Conservation (phyloP, 2,329 filamentous ascomycete species). For the Esteya vermicola region DNA sequence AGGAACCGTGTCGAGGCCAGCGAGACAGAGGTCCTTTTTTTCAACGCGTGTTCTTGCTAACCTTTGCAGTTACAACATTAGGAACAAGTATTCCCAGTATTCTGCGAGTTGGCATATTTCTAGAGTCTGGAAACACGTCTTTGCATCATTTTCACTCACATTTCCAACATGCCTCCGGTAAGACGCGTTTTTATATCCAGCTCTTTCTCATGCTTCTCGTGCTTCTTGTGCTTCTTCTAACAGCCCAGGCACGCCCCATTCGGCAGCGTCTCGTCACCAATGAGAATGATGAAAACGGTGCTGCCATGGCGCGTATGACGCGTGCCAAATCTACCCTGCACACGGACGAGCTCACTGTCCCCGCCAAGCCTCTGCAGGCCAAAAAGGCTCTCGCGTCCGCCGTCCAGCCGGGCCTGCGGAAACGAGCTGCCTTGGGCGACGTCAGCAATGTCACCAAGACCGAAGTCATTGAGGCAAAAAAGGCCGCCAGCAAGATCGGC, state of each 20-base stretch:
- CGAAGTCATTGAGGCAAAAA: constrained; percentile 60
- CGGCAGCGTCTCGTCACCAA: constrained; percentile 67
- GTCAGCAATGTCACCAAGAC: constrained; percentile 88
- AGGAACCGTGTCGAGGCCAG: not conserved
- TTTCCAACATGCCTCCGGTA: constrained; percentile 10
- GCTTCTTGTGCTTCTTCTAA: too few relatives aligned
- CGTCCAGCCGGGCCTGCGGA: constrained; percentile 34
- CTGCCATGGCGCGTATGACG: constrained; percentile 69
- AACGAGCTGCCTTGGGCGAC: constrained; percentile 78
- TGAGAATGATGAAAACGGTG: constrained; percentile 86
- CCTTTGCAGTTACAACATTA: not conserved
- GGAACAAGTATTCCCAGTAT: not conserved
- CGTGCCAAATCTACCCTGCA: constrained; percentile 73
- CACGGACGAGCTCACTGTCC: constrained; percentile 45
- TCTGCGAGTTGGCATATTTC: not conserved
- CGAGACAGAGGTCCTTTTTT: not conserved
- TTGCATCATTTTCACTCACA: not conserved
- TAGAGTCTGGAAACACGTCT: not conserved
- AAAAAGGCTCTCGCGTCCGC: constrained; percentile 47
- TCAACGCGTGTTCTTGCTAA: constrained; percentile 1
- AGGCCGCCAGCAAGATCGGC: constrained; percentile 50
- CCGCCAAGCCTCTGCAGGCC: constrained; percentile 48
- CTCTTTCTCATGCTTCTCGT: too few relatives aligned
- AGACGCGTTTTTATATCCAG: constrained; percentile 1
- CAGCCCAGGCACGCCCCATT: constrained; percentile 44